Evolutionary conservation across 768 basidiomycete species (phyloP).

Genomic region (Macrolepiota dolichaula): DNA sequence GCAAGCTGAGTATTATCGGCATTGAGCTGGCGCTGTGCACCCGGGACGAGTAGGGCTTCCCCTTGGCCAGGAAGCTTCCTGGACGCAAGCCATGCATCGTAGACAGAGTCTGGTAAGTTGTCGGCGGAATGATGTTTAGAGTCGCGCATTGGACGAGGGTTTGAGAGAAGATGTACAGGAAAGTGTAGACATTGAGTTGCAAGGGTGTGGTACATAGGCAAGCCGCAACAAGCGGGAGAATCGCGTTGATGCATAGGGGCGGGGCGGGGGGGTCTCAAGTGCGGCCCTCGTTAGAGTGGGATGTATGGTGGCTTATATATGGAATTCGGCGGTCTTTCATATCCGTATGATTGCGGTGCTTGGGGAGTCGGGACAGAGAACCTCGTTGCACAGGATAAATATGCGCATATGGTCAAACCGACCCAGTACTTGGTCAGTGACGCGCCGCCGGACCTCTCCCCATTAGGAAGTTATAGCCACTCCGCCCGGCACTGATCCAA

Average conservation of each 20-base stretch:
- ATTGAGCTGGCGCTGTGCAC: slow-evolving; percentile 65
- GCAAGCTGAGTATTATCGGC: slow-evolving; percentile 57
- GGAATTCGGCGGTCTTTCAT: slow-evolving; percentile 44
- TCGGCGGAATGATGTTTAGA: slow-evolving; percentile 18
- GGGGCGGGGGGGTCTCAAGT: slow-evolving; percentile 24
- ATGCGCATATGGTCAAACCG: slow-evolving; percentile 43
- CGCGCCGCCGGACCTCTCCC: slow-evolving; percentile 3
- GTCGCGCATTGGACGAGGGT: slow-evolving; percentile 23
- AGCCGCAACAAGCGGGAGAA: slow-evolving; percentile 26
- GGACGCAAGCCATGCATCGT: slow-evolving; percentile 59
- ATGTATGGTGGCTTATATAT: slow-evolving; percentile 32
- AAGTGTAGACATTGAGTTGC: slow-evolving; percentile 32
- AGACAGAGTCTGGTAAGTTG: slow-evolving; percentile 28
- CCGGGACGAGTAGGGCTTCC: slow-evolving; percentile 52
- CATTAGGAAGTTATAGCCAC: slow-evolving; percentile 8
- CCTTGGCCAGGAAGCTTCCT: slow-evolving; percentile 45
- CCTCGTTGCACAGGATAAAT: slow-evolving; percentile 31
- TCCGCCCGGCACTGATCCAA: neutral
- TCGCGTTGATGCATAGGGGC: slow-evolving; percentile 26
- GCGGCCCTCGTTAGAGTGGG: slow-evolving; percentile 20
- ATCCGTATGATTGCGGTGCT: slow-evolving; percentile 45
- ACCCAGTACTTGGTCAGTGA: slow-evolving; percentile 30
- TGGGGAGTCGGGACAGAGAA: slow-evolving; percentile 23
- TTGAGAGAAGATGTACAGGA: slow-evolving; percentile 32
- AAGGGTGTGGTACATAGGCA: slow-evolving; percentile 36